Conservation (phyloP, 2,329 filamentous ascomycete genomes). For the Aspergillus pseudotamarii region DNA sequence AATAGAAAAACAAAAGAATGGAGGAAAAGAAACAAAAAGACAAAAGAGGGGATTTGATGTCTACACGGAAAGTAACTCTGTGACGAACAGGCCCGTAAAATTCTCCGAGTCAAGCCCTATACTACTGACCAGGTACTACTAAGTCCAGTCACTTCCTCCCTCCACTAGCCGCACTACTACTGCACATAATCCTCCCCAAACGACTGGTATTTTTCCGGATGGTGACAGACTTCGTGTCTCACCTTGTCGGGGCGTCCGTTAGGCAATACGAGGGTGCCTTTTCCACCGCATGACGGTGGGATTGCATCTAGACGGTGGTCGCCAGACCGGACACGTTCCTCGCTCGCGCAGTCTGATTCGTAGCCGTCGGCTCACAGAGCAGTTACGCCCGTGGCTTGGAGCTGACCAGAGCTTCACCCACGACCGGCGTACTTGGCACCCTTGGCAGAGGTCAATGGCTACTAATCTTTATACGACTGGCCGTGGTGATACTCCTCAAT, state of each 20-base stretch:
- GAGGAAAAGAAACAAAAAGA: too few species aligned
- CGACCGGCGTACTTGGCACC: background rate
- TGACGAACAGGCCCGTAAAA: background rate
- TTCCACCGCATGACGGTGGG: background rate
- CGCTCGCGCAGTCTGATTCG: background rate
- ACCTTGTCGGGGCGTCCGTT: background rate
- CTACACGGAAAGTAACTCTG: too few species aligned
- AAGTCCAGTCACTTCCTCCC: background rate
- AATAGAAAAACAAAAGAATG: too few species aligned
- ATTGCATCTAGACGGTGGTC: background rate
- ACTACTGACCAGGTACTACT: too few species aligned
- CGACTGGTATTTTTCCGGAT: too few species aligned
- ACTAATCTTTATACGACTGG: background rate
- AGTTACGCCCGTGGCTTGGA: background rate
- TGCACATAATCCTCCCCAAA: too few species aligned
- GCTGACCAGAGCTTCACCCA: background rate
- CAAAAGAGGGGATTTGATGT: background rate
- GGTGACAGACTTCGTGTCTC: background rate
- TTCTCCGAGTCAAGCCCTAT: background rate
- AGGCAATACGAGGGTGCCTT: background rate
- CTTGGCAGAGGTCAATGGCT: background rate
- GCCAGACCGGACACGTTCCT: background rate
- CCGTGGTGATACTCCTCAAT: background rate
- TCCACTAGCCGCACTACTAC: background rate
- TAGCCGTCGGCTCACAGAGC: background rate